Evolutionary conservation across 1,284 basidiomycete species (phyloP).

Genomic region (Inonotus hispidus): DNA sequence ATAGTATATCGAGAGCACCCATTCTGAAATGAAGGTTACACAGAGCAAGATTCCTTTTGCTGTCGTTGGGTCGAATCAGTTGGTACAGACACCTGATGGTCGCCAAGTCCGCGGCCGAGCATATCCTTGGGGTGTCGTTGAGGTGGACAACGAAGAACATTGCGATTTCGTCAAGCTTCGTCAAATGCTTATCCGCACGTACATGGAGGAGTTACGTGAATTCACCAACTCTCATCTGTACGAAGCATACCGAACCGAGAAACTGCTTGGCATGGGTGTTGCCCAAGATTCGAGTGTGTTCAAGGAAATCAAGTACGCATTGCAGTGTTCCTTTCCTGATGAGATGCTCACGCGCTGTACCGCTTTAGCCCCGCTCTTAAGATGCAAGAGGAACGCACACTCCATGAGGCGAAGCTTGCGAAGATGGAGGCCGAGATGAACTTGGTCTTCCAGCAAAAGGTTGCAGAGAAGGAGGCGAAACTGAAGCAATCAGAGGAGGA

Average conservation of each 20-base stretch:
- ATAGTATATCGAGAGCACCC: neutral
- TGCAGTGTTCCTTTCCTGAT: neutral
- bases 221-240: constrained; percentile 91
- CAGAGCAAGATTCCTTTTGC: constrained; percentile 94
- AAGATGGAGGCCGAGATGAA: constrained; percentile 99
- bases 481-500: constrained; percentile 98
- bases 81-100: constrained; percentile 79
- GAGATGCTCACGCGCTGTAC: constrained; percentile 16
- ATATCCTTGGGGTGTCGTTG: constrained; percentile 97
- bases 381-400: constrained; percentile 88
- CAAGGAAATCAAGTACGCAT: constrained; percentile 92
- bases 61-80: constrained; percentile 86
- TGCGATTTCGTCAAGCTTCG: constrained; percentile 98
- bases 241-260: constrained; percentile 95
- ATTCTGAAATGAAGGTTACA: neutral
- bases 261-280: constrained; percentile 92
- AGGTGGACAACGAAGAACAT: constrained; percentile 97
- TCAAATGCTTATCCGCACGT: constrained; percentile 96
- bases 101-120: constrained; percentile 86
- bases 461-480: constrained; percentile 96
- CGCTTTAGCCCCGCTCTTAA: constrained; percentile 79
- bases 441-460: constrained; percentile 99
- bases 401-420: constrained; percentile 92
- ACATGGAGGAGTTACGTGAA: constrained; percentile 97
- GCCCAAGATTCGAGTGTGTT: constrained; percentile 94